Evolutionary conservation across 306 rosid genomes (phyloP).

Genomic region (Medicago truncatula): MtrunA17r5.0-ANR NC_053043.1:40203001-40203500

Average conservation of each 20-base stretch:
- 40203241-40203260: neutral
- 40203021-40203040: neutral
- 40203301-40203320: too few relatives aligned
- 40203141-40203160: constrained; percentile 28
- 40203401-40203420: too few relatives aligned
- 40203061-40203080: too few relatives aligned
- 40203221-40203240: constrained; percentile 23
- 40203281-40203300: neutral
- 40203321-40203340: neutral
- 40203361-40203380: neutral
- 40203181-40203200: constrained; percentile 32
- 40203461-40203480: too few relatives aligned
- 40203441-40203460: too few relatives aligned
- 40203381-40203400: neutral
- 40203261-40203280: too few relatives aligned
- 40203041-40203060: too few relatives aligned
- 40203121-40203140: constrained; percentile 30
- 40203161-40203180: constrained; percentile 35
- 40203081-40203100: too few relatives aligned
- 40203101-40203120: constrained; percentile 63
- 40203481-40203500: neutral
- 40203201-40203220: constrained; percentile 54
- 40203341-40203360: too few relatives aligned
- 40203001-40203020: too few relatives aligned
- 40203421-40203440: too few relatives aligned